phyloP scores from a whole-genome alignment of 139 green algal species.

The Haematococcus sp. region DNA sequence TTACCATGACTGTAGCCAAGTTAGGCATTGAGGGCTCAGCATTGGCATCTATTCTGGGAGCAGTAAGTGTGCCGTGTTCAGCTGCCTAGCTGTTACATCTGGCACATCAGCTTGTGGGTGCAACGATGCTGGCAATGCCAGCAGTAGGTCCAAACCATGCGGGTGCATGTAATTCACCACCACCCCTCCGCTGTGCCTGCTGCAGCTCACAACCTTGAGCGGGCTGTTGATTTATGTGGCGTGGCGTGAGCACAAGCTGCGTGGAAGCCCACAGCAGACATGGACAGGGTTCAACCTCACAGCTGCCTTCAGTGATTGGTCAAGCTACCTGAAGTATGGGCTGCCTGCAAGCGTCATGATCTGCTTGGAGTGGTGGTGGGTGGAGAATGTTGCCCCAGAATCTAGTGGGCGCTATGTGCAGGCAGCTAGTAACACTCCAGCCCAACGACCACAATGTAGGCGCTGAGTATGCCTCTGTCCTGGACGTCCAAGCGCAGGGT shows the following conservation, averaged over 20 bases:
- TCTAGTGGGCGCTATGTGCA: too few species aligned
- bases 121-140: too few species aligned
- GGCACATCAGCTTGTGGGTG: too few species aligned
- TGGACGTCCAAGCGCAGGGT: too few species aligned
- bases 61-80: too few species aligned
- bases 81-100: too few species aligned
- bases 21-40: conserved; percentile 64
- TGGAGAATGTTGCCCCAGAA: not conserved
- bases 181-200: too few species aligned
- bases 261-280: conserved; percentile 9
- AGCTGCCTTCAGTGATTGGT: conserved; percentile 27
- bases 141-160: too few species aligned
- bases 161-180: too few species aligned
- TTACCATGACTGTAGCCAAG: not conserved
- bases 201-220: conserved; percentile 2
- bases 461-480: too few species aligned
- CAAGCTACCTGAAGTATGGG: conserved; percentile 35
- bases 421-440: too few species aligned
- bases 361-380: conserved; percentile 47
- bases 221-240: conserved; percentile 12
- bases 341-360: conserved; percentile 46
- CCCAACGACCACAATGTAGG: too few species aligned
- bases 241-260: not conserved
- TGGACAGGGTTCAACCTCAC: conserved; percentile 22
- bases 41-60: conserved; percentile 30